Base-by-base conservation (phyloP, 768 basidiomycete genomes). In the Lactarius hengduanensis region DNA sequence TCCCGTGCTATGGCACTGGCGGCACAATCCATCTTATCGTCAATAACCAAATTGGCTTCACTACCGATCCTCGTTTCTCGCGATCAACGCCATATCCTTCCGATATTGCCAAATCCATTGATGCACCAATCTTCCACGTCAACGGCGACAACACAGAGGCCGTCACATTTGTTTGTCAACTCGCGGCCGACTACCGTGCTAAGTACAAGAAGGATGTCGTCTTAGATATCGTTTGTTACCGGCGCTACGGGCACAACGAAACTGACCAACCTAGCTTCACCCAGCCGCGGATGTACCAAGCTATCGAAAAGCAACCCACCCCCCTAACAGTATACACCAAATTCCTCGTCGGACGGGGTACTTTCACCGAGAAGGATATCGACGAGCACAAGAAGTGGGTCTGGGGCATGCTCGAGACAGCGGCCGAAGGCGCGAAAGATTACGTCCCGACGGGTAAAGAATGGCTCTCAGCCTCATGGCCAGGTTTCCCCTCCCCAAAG, bases 321-420 rank as follows among this genome's bases (percentile, higher is more conserved):
- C 86, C 95, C 5, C 83, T 98, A 61, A 90, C 92, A 8, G 86
- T 94, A 75, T 99, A 99, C 80, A 86, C 92, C 69, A 92, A 96
- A 74, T 90, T 91, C 80, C 81, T 99, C 59, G 84, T 92, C 72
- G 88, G 88, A 61, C 92, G 97, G 63, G 90, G 90, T 32, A 94
- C 96, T 1, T 99, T 99, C 77, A 96, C 94, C 38, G 90, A 94
- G 77, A 88, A 90, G 78, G 96, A 98, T 73, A 93, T 98, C 61
- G 95, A 96, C 75, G 96, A 98, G 74, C 97, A 98, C 82, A 94
- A 94, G 83, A 92, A 90, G 72, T 99, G 97, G 97, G 97, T 99
- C 3, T 97, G 94, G 95, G 94, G 94, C 40, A 96, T 96, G 92
- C 82, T 99, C 64, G 97, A 99, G 79, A 96, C 90, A 78, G 94